These are phyloP conservation scores for Talaromyces proteolyticus DNA, from an alignment of 495 filamentous ascomycete species.

Conservation along the genomic window DNA sequence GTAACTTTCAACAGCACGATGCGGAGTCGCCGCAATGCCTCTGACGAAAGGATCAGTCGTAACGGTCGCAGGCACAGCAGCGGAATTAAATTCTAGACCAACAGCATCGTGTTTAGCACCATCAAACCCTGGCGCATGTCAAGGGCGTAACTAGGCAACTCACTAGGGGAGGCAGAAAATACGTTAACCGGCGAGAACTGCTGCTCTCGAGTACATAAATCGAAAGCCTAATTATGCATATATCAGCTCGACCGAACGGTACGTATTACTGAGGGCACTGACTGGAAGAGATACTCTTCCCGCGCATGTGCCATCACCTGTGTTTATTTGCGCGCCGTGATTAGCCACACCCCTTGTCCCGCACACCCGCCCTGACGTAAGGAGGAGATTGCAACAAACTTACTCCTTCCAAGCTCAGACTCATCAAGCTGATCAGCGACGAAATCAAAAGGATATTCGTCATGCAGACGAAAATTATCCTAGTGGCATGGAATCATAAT, in stretches of 20 bases:
- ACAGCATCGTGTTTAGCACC: not conserved
- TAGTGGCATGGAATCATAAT: not conserved
- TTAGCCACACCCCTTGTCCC: not conserved
- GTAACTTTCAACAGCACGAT: conserved; percentile 74
- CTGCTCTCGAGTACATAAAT: conserved; percentile 76
- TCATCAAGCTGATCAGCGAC: conserved; percentile 85
- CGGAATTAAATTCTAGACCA: conserved; percentile 72
- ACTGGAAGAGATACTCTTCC: conserved; percentile 86
- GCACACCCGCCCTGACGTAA: not conserved
- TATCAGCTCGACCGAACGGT: not conserved
- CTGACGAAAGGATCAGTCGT: conserved; percentile 67
- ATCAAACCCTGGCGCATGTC: too few relatives aligned
- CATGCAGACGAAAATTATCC: conserved; percentile 72
- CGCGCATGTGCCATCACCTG: conserved; percentile 52
- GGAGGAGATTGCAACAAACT: conserved; percentile 25
- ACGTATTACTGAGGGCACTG: conserved; percentile 26
- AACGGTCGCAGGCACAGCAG: conserved; percentile 79
- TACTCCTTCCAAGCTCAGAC: conserved; percentile 83
- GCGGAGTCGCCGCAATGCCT: conserved; percentile 63
- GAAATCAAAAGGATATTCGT: conserved; percentile 91
- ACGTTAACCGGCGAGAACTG: conserved; percentile 68
- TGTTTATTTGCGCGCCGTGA: conserved; percentile 11
- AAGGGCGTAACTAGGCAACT: conserved; percentile 18
- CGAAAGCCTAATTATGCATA: conserved; percentile 30
- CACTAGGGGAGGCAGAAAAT: conserved; percentile 66